Conservation (phyloP, 2,329 filamentous ascomycete species). For the Fusarium continuum region DNA sequence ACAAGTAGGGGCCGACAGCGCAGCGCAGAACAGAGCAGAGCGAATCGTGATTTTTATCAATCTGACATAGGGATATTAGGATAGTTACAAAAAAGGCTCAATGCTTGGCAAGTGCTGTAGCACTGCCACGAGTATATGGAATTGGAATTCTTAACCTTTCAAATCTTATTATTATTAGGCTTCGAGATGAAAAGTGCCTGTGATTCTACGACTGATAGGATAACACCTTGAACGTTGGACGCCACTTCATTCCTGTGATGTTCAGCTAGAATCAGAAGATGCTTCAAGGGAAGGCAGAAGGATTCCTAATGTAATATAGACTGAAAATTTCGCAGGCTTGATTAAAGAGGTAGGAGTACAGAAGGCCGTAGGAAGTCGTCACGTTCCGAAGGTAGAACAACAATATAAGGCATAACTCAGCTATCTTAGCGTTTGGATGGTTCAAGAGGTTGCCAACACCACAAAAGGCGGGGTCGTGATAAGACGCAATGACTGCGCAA, state of each 20-base stretch:
- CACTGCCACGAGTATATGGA: conserved; percentile 37
- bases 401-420: neutral
- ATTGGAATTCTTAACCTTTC: conserved; percentile 21
- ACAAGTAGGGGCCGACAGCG: conserved; percentile 31
- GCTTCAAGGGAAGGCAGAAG: neutral
- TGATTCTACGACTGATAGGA: no score
- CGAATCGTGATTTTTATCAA: conserved; percentile 35
- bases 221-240: neutral
- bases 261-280: neutral
- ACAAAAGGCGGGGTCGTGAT: conserved; percentile 29
- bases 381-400: neutral
- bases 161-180: neutral
- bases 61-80: conserved; percentile 36
- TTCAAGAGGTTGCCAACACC: conserved; percentile 18
- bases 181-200: no score
- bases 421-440: neutral
- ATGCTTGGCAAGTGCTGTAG: conserved; percentile 41
- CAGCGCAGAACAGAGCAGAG: conserved; percentile 38
- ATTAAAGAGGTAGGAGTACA: neutral
- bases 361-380: neutral
- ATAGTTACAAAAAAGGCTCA: conserved; percentile 43
- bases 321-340: neutral
- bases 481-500: conserved; percentile 20
- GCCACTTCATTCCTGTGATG: neutral
- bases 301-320: neutral